phyloP scores from a whole-genome alignment of 345 rosid species.

The Citrus glauca region DNA sequence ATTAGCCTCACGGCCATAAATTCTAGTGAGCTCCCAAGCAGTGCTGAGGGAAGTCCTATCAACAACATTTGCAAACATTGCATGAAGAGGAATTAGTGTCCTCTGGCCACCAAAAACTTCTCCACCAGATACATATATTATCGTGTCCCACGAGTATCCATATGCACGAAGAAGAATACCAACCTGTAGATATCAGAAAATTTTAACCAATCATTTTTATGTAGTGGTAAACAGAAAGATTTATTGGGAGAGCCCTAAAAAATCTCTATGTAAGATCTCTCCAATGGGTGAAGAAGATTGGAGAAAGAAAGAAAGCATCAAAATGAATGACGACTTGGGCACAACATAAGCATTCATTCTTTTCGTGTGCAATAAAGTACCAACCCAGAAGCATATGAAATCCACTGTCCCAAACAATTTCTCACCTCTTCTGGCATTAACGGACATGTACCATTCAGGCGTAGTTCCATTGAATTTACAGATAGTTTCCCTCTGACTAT shows the following conservation, averaged over 20 bases:
- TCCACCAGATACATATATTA: constrained; percentile 85
- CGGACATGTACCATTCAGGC: constrained; percentile 80
- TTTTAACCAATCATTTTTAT: background rate
- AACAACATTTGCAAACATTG: constrained; percentile 84
- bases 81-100: constrained; percentile 78
- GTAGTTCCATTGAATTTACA: constrained; percentile 57
- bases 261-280: background rate
- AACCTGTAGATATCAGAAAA: constrained; percentile 39
- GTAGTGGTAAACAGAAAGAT: background rate
- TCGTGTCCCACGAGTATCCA: constrained; percentile 88
- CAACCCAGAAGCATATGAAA: background rate
- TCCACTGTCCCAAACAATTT: background rate
- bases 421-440: constrained; percentile 93
- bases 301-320: background rate
- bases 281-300: background rate
- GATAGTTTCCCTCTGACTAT: constrained; percentile 73
- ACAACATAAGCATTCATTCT: background rate
- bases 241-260: background rate
- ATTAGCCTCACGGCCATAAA: constrained; percentile 82
- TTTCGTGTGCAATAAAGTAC: background rate
- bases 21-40: constrained; percentile 77
- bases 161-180: constrained; percentile 94
- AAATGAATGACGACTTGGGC: background rate
- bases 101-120: constrained; percentile 98
- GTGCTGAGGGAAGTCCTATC: constrained; percentile 90